Base-by-base conservation (phyloP, 441 rosid genomes). In the Populus trichocarpa region DNA sequence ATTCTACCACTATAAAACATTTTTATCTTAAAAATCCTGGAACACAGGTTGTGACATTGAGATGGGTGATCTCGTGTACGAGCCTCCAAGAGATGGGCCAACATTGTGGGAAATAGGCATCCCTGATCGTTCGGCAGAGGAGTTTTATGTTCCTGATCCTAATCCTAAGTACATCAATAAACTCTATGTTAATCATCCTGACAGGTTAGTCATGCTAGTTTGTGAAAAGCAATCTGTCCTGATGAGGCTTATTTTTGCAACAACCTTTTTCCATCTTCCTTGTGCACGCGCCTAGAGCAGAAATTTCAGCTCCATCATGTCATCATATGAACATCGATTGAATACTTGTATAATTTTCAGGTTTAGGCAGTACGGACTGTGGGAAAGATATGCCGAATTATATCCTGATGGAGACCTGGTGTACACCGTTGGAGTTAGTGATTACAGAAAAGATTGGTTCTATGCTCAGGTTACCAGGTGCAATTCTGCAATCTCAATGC, bases 131-230 rank as follows among this genome's bases (percentile, higher is more conserved):
- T 30, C 32, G 32, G 32, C 32, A 30, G 32, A 30, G 32, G 93
- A 92, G 78, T 95, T 92, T 82, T 89, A 83, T 75, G 81, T 89
- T 74, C 99, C 98, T 2, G 95, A 90, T 75, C 96, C 98, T 12
- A 82, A 93, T 81, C 91, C 91, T 0, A 83, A 69, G 16, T 91
- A 86, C 72, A 78, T 92, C 75, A 95, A 93, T 77, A 92, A 87
- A 57, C 90, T 93, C 69, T 95, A 83, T 65, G 66, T 92, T 64
- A 84, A 87, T 76, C 97, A 91, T 82, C 96, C 94, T 75, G 97
- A 96, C 74, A 89, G 87, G 99, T 95, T 70, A 71, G 80, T 42
- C 23, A 28, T 25, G 83, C 89, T 72, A 77, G 71, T 53, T 67
- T 89, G 63, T 90, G 92, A 87, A 61, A 3, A 8, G 59, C 8